Evolutionary conservation across 768 basidiomycete species (phyloP).

Genomic region (Hericium coralloides): DNA sequence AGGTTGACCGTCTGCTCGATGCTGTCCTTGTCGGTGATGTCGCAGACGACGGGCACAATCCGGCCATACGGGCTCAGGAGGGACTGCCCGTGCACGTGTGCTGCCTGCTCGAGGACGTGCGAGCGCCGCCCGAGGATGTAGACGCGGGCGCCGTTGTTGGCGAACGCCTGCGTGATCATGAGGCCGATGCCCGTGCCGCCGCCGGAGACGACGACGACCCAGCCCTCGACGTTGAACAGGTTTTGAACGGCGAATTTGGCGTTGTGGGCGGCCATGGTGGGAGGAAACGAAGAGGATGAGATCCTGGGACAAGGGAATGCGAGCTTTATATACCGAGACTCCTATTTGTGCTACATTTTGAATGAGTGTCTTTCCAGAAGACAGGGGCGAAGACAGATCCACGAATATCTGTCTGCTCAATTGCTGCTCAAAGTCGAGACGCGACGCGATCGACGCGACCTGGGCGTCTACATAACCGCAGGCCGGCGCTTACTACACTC

Average conservation of each 20-base stretch:
- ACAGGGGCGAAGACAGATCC: too few relatives aligned
- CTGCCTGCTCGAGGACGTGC: constrained; percentile 23
- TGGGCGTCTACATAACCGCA: too few relatives aligned
- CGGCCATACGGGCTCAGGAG: constrained; percentile 21
- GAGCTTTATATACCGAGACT: too few relatives aligned
- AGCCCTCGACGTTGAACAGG: constrained; percentile 23
- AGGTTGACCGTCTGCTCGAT: constrained; percentile 19
- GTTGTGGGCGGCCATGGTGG: constrained; percentile 7
- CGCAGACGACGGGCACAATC: constrained; percentile 20
- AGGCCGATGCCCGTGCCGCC: constrained; percentile 31
- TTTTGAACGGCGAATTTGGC: constrained; percentile 12
- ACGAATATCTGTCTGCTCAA: too few relatives aligned
- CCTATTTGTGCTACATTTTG: too few relatives aligned
- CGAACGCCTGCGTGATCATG: constrained; percentile 34
- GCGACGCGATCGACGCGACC: too few relatives aligned
- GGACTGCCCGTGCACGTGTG: constrained; percentile 17
- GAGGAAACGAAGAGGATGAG: background rate
- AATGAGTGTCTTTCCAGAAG: too few relatives aligned
- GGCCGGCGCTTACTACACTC: too few relatives aligned
- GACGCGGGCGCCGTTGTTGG: constrained; percentile 33
- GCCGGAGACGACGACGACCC: constrained; percentile 22
- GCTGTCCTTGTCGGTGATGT: constrained; percentile 21
- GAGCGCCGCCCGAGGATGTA: constrained; percentile 30
- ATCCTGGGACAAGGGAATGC: background rate
- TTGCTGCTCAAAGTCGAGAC: too few relatives aligned